Percentiles rank a stretch among this genome's conserved stretches.
phyloP scores from a whole-genome alignment of 306 rosid genomes.

The Neltuma alba region DNA sequence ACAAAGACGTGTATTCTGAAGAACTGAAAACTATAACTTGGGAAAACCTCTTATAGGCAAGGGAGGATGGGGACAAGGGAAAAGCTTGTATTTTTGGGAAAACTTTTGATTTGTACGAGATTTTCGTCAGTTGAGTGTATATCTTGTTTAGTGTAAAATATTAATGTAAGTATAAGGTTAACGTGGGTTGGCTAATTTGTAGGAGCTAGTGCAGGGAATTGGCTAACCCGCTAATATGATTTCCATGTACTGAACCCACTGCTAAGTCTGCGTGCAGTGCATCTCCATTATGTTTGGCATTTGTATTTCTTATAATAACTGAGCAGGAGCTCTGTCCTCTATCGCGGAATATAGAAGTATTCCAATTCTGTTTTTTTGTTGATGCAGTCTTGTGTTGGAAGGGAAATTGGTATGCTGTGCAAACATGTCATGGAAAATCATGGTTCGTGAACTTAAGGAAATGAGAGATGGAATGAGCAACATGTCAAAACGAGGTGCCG shows the following conservation, averaged over 20 bases:
- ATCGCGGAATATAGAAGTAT: not conserved
- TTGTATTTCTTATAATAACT: conserved; percentile 12
- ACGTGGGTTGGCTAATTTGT: conserved; percentile 25
- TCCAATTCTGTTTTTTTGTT: conserved; percentile 13
- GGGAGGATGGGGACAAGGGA: not conserved
- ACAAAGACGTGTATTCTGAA: not conserved
- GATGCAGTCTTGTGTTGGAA: conserved; percentile 34
- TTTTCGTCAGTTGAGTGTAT: not conserved
- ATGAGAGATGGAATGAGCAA: conserved; percentile 66
- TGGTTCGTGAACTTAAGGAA: conserved; percentile 64
- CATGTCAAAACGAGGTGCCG: conserved; percentile 58
- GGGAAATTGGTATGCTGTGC: conserved; percentile 38
- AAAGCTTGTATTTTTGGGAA: not conserved
- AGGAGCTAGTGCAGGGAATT: conserved; percentile 25
- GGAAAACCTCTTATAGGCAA: not conserved
- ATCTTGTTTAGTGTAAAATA: conserved; percentile 6
- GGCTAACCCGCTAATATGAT: conserved; percentile 7
- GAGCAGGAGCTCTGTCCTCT: not conserved
- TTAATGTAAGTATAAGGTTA: conserved; percentile 11
- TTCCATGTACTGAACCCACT: conserved; percentile 12
- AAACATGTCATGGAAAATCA: conserved; percentile 63
- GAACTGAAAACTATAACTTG: not conserved
- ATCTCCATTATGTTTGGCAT: conserved; percentile 16
- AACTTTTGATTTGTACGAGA: conserved; percentile 17
- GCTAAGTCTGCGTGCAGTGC: conserved; percentile 7